Evolutionary conservation across 1,284 basidiomycete species (phyloP).

Genomic region (Pisolithus thermaeus): DNA sequence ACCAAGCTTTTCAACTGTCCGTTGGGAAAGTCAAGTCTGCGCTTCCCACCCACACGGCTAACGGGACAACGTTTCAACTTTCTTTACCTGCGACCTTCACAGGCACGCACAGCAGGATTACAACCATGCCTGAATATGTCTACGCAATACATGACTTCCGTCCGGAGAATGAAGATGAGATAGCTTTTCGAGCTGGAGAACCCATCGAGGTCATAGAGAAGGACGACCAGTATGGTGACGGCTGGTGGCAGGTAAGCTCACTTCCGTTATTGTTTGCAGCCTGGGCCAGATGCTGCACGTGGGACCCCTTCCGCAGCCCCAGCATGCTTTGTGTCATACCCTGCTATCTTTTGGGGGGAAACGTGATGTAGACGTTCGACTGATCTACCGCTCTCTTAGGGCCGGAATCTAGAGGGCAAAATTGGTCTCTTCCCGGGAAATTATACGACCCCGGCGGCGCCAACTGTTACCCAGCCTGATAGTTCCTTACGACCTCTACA

Average conservation of each 20-base stretch:
- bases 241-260: conserved; percentile 93
- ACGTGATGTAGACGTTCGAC: not conserved
- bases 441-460: conserved; percentile 72
- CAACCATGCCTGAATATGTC: conserved; percentile 49
- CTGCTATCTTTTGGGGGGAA: not conserved
- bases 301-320: conserved; percentile 1
- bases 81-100: not conserved
- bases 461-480: conserved; percentile 17
- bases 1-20: no score
- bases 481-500: conserved; percentile 37
- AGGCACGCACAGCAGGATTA: not conserved
- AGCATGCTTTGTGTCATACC: not conserved
- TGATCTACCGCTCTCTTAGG: conserved; percentile 44
- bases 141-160: conserved; percentile 83
- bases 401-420: conserved; percentile 78
- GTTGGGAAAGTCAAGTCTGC: not conserved
- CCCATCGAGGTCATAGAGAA: conserved; percentile 87
- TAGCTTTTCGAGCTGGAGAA: conserved; percentile 83
- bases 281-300: conserved; percentile 9
- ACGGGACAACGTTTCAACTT: conserved; percentile 1
- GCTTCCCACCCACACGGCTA: not conserved
- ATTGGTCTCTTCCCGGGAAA: conserved; percentile 88
- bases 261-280: conserved; percentile 11
- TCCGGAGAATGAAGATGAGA: conserved; percentile 93
- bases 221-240: conserved; percentile 92